These are phyloP conservation scores for Dryas integrifolia DNA, from an alignment of 331 rosid species.

Conservation along the genomic window DNA sequence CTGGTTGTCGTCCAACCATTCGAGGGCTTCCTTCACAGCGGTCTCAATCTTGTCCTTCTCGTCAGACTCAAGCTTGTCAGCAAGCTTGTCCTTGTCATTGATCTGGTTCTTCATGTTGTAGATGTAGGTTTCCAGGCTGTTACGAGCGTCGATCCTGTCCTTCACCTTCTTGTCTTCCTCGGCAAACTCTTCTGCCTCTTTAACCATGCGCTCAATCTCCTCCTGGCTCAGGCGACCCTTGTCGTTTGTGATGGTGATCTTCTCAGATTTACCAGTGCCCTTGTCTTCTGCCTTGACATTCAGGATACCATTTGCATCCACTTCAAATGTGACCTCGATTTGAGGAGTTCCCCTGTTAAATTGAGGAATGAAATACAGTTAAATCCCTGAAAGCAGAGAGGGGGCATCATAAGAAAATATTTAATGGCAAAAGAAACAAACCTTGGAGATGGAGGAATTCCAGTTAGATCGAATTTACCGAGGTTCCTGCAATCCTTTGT, in stretches of 20 bases:
- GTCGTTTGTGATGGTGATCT: conserved; percentile 89
- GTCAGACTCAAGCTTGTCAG: conserved; percentile 78
- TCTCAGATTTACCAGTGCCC: conserved; percentile 90
- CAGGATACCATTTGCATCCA: conserved; percentile 86
- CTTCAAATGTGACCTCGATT: conserved; percentile 93
- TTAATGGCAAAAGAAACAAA: conserved; percentile 26
- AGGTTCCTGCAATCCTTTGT: conserved; percentile 89
- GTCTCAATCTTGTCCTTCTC: conserved; percentile 87
- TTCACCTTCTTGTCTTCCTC: conserved; percentile 94
- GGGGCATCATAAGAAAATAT: background rate
- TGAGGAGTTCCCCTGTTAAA: conserved; percentile 87
- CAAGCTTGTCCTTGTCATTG: conserved; percentile 82
- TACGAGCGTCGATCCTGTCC: conserved; percentile 85
- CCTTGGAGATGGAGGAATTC: conserved; percentile 98
- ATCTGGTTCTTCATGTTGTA: conserved; percentile 94
- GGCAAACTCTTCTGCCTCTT: conserved; percentile 86
- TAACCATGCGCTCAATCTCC: conserved; percentile 90
- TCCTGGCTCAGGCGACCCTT: conserved; percentile 92
- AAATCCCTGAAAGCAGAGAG: background rate
- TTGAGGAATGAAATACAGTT: conserved; percentile 7
- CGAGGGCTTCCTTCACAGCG: conserved; percentile 81
- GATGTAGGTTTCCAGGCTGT: conserved; percentile 68
- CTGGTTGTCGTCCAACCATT: conserved; percentile 96
- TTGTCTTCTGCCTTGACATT: conserved; percentile 93
- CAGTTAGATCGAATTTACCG: conserved; percentile 75